Conservation (phyloP, 2,329 filamentous ascomycete species). For the Chaetomiaceae sp. region DNA sequence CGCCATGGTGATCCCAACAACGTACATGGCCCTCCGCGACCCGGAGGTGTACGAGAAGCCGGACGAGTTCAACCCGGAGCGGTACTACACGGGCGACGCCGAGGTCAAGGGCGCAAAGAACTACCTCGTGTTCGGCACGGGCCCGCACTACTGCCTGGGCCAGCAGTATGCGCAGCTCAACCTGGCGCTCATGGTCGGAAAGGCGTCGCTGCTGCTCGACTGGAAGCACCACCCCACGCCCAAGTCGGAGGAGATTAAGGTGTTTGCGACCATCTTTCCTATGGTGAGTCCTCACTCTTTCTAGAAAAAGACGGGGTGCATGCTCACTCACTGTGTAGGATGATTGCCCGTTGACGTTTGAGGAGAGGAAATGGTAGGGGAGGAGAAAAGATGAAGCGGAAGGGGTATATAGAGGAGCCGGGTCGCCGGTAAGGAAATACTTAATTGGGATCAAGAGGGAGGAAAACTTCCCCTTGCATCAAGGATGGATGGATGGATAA, state of each 20-base stretch:
- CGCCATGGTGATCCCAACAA: slow-evolving; percentile 90
- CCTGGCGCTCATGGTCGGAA: slow-evolving; percentile 83
- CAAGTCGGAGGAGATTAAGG: slow-evolving; percentile 88
- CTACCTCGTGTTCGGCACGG: slow-evolving; percentile 92
- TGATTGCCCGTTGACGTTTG: slow-evolving; percentile 76
- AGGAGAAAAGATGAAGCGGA: neutral
- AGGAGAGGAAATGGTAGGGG: slow-evolving; percentile 45
- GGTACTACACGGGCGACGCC: slow-evolving; percentile 86
- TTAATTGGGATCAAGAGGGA: neutral
- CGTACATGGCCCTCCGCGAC: slow-evolving; percentile 86
- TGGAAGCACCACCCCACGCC: slow-evolving; percentile 88
- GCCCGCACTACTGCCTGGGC: slow-evolving; percentile 93
- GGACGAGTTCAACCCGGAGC: slow-evolving; percentile 82
- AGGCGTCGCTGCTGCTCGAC: slow-evolving; percentile 79
- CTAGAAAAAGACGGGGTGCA: slow-evolving; percentile 1
- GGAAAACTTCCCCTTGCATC: neutral
- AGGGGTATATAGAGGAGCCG: neutral
- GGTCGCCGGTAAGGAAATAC: neutral
- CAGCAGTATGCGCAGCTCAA: slow-evolving; percentile 89
- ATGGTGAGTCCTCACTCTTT: slow-evolving; percentile 62
- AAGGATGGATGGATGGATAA: neutral
- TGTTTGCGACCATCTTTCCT: slow-evolving; percentile 97
- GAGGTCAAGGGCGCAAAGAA: slow-evolving; percentile 87
- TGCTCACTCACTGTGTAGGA: slow-evolving; percentile 50
- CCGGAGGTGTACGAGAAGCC: slow-evolving; percentile 88